Evolutionary conservation across 257 asterid genomes (phyloP).

Genomic region (Ajuga chamaepitys): DNA sequence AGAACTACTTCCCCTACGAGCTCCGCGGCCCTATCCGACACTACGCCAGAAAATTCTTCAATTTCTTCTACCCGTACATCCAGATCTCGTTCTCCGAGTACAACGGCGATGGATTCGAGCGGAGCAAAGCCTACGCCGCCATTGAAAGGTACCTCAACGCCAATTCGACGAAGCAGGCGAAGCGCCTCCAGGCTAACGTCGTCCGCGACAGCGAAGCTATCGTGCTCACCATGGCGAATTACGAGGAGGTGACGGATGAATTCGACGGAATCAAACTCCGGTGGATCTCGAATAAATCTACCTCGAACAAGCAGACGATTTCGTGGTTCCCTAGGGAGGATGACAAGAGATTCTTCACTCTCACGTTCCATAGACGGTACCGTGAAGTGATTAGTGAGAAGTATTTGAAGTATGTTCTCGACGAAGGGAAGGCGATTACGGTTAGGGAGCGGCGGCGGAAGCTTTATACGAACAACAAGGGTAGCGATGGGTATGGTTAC

Average conservation of each 20-base stretch:
- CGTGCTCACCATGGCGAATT: slow-evolving; percentile 48
- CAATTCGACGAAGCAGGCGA: slow-evolving; percentile 44
- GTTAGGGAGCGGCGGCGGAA: slow-evolving; percentile 35
- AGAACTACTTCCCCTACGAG: slow-evolving; percentile 36
- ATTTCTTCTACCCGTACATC: slow-evolving; percentile 32
- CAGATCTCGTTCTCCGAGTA: slow-evolving; percentile 30
- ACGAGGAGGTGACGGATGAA: slow-evolving; percentile 49
- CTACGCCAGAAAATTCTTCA: slow-evolving; percentile 8
- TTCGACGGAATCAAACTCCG: slow-evolving; percentile 33
- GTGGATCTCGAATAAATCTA: slow-evolving; percentile 37
- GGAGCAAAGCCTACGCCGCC: slow-evolving; percentile 33
- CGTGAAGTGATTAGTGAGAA: slow-evolving; percentile 16
- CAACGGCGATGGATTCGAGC: slow-evolving; percentile 29
- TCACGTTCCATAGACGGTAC: slow-evolving; percentile 33
- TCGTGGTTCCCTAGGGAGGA: slow-evolving; percentile 34
- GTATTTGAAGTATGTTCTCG: slow-evolving; percentile 39
- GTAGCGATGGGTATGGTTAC: slow-evolving; percentile 21
- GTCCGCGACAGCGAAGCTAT: slow-evolving; percentile 32
- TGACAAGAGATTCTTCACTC: slow-evolving; percentile 31
- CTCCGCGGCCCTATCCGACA: slow-evolving; percentile 17
- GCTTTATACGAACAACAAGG: slow-evolving; percentile 37
- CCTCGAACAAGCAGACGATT: slow-evolving; percentile 20
- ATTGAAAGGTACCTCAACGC: slow-evolving; percentile 47
- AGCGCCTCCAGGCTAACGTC: slow-evolving; percentile 33
- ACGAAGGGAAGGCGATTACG: slow-evolving; percentile 41